Conservation (phyloP, 352 stramenopile species). For the Thraustochytrium sp. region DNA sequence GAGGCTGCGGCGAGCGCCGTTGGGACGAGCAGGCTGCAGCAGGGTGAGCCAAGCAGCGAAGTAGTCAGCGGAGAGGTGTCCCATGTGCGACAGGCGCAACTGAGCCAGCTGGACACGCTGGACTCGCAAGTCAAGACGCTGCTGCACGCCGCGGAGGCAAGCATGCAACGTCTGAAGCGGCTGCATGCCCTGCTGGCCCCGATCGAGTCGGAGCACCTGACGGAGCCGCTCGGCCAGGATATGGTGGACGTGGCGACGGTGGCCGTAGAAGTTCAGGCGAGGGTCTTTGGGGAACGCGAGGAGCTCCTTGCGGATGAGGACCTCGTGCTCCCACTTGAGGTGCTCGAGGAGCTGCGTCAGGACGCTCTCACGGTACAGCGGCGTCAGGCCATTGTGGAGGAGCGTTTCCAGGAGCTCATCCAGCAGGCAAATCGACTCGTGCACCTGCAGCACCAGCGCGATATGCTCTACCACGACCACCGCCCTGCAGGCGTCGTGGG, state of each 20-base stretch:
- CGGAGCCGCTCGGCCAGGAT: neutral
- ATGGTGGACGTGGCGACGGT: neutral
- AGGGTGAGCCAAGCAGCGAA: neutral
- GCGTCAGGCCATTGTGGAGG: neutral
- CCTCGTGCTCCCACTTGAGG: neutral
- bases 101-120: neutral
- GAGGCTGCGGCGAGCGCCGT: neutral
- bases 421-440: conserved; percentile 20
- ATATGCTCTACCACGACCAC: neutral
- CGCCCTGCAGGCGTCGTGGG: neutral
- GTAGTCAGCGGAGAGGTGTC: neutral
- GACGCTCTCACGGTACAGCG: neutral
- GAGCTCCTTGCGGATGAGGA: neutral
- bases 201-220: neutral
- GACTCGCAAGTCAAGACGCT: neutral
- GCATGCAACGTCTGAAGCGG: conserved; percentile 5
- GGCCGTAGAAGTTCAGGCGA: neutral
- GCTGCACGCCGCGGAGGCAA: neutral
- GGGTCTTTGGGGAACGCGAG: neutral
- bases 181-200: neutral
- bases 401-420: conserved; percentile 6
- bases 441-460: conserved; percentile 2
- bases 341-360: neutral
- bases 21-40: neutral
- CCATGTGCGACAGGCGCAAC: neutral